phyloP scores from a whole-genome alignment of 306 rosid genomes.

The Prunus persica region DNA sequence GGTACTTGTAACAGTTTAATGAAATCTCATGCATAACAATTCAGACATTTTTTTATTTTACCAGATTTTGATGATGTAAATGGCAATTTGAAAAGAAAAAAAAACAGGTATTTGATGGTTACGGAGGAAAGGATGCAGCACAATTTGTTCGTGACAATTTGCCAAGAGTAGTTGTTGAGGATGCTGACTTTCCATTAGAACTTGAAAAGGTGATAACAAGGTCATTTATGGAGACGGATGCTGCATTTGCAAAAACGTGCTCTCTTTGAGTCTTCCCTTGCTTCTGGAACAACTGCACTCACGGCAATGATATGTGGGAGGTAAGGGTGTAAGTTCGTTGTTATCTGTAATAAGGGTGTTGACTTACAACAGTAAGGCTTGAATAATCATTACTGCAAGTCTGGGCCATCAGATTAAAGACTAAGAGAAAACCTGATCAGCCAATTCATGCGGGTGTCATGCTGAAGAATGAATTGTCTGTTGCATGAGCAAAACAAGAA shows the following conservation, averaged over 20 bases:
- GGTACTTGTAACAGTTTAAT: neutral
- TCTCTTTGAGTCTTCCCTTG: constrained; percentile 51
- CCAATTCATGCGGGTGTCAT: neutral
- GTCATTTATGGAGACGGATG: constrained; percentile 78
- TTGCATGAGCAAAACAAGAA: neutral
- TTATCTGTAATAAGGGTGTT: neutral
- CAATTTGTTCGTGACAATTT: constrained; percentile 80
- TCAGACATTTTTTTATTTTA: neutral
- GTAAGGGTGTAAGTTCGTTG: constrained; percentile 29
- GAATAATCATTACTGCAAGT: neutral
- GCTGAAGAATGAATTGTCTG: neutral
- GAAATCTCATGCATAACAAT: neutral
- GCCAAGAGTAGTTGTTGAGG: constrained; percentile 84
- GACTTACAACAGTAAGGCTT: neutral
- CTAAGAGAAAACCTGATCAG: neutral
- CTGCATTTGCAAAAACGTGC: constrained; percentile 68
- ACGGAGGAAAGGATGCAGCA: constrained; percentile 86
- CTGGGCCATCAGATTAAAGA: neutral
- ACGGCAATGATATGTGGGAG: constrained; percentile 94
- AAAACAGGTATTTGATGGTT: constrained; percentile 86
- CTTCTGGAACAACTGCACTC: constrained; percentile 95
- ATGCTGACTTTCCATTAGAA: constrained; percentile 76
- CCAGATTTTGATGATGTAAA: constrained; percentile 14
- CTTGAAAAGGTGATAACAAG: constrained; percentile 88
- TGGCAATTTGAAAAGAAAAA: constrained; percentile 8